Evolutionary conservation across 2,329 filamentous ascomycete species (phyloP), one percentile per base, ranked within the genome.

Genomic region (Microdochium bolleyi): DNA sequence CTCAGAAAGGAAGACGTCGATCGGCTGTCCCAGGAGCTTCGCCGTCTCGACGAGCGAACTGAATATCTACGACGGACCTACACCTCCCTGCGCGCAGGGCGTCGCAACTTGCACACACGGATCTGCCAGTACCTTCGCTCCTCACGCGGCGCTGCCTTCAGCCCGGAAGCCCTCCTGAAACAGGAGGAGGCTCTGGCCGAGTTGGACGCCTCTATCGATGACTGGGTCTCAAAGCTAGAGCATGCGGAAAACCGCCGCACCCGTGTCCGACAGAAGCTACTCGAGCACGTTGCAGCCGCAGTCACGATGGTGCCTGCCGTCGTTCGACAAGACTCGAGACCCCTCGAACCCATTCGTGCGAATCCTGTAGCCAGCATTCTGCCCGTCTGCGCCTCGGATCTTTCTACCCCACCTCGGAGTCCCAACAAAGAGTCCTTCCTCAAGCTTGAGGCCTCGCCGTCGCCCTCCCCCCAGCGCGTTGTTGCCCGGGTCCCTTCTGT

Each of bases 181-280:
- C 88, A 92, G 64, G 88, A 92, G 66, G 88, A 92, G 67, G 86
- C 87, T 1, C 75, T 92, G 11, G 82, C 84, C 1, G 88, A 91
- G 65, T 78, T 92, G 7, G 88, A 92, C 63, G 73, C 78, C 16
- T 88, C 85, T 2, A 92, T 92, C 57, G 88, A 92, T 61, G 87
- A 90, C 64, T 92, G 88, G 85, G 83, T 88, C 49, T 76, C 72
- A 60, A 92, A 92, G 70, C 78, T 92, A n/a, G 88, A 92, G 63
- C 80, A 86, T 57, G 86, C 87, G 10, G 88, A 92, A 67, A 89
- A 91, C 64, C 78, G 88, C 62, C 83, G 88, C 41, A 85, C 83
- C 16, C 78, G 86, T 7, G 83, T 92, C 48, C 80, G 87, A 37
- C 87, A 92, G 65, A 92, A 91, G 74, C 74, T 92, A 13, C 78